phyloP scores from a whole-genome alignment of 2,329 filamentous ascomycete species.

The Claviceps monticola region DNA sequence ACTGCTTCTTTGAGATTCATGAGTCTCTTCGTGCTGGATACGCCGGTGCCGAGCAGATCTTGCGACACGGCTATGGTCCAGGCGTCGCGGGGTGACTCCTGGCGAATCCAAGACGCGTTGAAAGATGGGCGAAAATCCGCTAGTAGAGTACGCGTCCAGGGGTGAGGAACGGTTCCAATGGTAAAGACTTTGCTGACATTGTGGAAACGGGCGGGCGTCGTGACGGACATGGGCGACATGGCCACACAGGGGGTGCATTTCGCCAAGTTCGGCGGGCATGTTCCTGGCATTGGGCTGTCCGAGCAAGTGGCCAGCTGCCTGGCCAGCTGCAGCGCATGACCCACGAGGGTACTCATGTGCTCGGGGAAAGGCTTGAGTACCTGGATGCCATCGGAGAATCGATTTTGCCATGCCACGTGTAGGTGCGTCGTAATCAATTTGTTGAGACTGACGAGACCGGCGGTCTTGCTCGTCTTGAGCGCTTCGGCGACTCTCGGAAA shows the following conservation, averaged over 20 bases:
- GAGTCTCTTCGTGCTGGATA: slow-evolving; percentile 49
- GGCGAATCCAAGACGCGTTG: slow-evolving; percentile 51
- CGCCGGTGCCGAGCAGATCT: slow-evolving; percentile 48
- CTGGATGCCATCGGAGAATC: slow-evolving; percentile 61
- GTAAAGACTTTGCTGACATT: slow-evolving; percentile 65
- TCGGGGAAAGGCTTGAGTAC: slow-evolving; percentile 68
- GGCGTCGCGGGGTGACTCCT: slow-evolving; percentile 56
- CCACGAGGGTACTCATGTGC: slow-evolving; percentile 59
- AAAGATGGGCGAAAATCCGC: slow-evolving; percentile 46
- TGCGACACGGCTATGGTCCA: slow-evolving; percentile 66
- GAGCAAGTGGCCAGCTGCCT: slow-evolving; percentile 64
- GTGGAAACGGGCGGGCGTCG: slow-evolving; percentile 51
- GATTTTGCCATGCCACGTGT: slow-evolving; percentile 71
- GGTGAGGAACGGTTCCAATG: slow-evolving; percentile 80
- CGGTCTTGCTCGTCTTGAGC: slow-evolving; percentile 39
- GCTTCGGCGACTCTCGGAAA: slow-evolving; percentile 56
- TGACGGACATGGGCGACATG: slow-evolving; percentile 49
- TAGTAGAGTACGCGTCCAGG: slow-evolving; percentile 67
- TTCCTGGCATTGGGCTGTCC: slow-evolving; percentile 54
- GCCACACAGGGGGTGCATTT: slow-evolving; percentile 60
- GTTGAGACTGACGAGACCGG: slow-evolving; percentile 53
- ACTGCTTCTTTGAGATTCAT: slow-evolving; percentile 70
- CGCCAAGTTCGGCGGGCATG: slow-evolving; percentile 70
- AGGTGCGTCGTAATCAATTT: slow-evolving; percentile 73
- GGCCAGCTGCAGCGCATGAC: slow-evolving; percentile 58